Evolutionary conservation across 164 flowering plant species (phyloP).

Genomic region (Sedum album): DNA sequence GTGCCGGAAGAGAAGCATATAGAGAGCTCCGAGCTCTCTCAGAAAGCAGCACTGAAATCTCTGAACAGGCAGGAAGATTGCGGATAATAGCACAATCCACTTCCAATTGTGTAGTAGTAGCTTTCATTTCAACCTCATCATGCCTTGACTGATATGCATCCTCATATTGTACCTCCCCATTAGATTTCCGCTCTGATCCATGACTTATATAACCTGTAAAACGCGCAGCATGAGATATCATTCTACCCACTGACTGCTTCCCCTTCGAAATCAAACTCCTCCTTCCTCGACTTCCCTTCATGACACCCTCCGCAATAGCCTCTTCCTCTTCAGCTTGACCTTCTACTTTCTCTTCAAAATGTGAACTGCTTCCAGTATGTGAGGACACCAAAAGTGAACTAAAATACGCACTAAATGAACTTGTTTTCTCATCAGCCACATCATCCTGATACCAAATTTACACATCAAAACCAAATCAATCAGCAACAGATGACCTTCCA

Average conservation of each 20-base stretch:
- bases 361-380: conserved; percentile 29
- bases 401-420: conserved; percentile 77
- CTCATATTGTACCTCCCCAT: conserved; percentile 24
- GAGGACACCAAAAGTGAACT: conserved; percentile 58
- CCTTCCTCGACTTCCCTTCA: conserved; percentile 35
- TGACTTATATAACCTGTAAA: conserved; percentile 41
- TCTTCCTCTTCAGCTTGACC: conserved; percentile 19
- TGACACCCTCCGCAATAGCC: conserved; percentile 17
- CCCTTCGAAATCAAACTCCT: conserved; percentile 65
- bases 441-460: conserved; percentile 4
- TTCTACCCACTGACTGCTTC: conserved; percentile 54
- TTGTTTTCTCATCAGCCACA: not conserved
- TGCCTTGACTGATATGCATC: conserved; percentile 15
- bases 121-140: conserved; percentile 34
- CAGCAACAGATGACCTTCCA: too few species aligned
- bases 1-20: conserved; percentile 66
- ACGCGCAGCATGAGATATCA: conserved; percentile 44
- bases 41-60: conserved; percentile 75
- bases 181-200: conserved; percentile 23
- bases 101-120: conserved; percentile 17
- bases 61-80: conserved; percentile 59
- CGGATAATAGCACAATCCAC: conserved; percentile 18
- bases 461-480: not conserved
- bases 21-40: conserved; percentile 48
- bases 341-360: conserved; percentile 22